phyloP scores from a whole-genome alignment of 768 basidiomycete genomes.

The Lentinula raphanica region DNA sequence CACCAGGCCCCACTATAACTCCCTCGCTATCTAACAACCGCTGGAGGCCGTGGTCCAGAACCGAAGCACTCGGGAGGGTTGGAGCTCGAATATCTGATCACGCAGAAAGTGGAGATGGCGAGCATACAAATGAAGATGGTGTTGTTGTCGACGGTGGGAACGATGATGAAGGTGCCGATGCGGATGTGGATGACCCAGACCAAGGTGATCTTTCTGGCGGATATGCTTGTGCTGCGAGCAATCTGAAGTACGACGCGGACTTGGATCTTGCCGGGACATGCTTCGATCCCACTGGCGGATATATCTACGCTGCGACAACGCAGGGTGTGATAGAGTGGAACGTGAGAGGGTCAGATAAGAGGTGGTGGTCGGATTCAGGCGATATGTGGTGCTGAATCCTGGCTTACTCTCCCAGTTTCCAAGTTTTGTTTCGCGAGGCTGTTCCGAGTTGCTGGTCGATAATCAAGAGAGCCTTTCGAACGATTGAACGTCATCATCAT shows the following conservation, averaged over 20 bases:
- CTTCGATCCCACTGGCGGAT: constrained; percentile 66
- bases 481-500: not conserved
- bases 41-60: constrained; percentile 6
- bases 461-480: too few species aligned
- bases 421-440: too few species aligned
- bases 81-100: not conserved
- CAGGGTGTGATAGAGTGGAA: constrained; percentile 65
- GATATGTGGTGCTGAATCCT: not conserved
- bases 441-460: too few species aligned
- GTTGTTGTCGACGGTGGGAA: constrained; percentile 13
- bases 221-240: not conserved
- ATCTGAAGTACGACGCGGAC: constrained; percentile 25
- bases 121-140: not conserved
- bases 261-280: constrained; percentile 65
- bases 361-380: constrained; percentile 57
- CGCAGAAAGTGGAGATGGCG: not conserved
- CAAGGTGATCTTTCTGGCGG: not conserved
- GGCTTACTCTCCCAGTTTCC: too few species aligned
- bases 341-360: constrained; percentile 64
- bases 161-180: constrained; percentile 5
- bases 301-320: constrained; percentile 64
- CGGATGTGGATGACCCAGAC: not conserved
- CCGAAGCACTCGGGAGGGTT: constrained; percentile 4
- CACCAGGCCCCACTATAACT: constrained; percentile 34
- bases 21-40: not conserved